phyloP scores from a whole-genome alignment of 208 protist genomes.

The Leishmania mexicana region DNA sequence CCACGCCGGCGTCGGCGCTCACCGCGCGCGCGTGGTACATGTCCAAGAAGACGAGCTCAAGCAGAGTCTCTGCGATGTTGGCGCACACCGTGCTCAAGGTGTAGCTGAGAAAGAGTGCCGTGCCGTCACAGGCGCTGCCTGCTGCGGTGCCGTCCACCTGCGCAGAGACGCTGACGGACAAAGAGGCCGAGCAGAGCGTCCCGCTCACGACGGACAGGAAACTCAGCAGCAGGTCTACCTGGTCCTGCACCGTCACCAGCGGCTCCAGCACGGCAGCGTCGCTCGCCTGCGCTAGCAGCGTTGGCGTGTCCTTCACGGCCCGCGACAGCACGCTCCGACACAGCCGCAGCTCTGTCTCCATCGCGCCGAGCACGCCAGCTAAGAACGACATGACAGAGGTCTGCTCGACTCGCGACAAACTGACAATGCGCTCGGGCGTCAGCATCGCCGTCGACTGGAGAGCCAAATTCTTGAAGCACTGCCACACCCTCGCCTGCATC shows the following conservation, averaged over 20 bases:
- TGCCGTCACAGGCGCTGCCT: background rate
- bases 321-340: slow-evolving; percentile 27
- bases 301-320: slow-evolving; percentile 22
- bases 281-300: slow-evolving; percentile 27
- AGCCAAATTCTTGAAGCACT: slow-evolving; percentile 18
- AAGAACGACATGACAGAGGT: slow-evolving; percentile 30
- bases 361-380: slow-evolving; percentile 27
- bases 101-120: slow-evolving; percentile 2
- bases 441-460: slow-evolving; percentile 34
- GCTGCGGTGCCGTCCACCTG: background rate
- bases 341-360: slow-evolving; percentile 26
- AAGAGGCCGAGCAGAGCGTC: slow-evolving; percentile 25
- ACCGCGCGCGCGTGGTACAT: slow-evolving; percentile 23
- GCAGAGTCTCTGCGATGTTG: slow-evolving; percentile 21
- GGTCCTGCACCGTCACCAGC: slow-evolving; percentile 33
- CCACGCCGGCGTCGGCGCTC: slow-evolving; percentile 8
- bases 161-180: background rate
- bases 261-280: slow-evolving; percentile 34
- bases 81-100: slow-evolving; percentile 25
- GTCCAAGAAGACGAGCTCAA: slow-evolving; percentile 31
- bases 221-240: slow-evolving; percentile 39
- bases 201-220: slow-evolving; percentile 25
- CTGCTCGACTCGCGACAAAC: slow-evolving; percentile 33
- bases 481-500: slow-evolving; percentile 33
- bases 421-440: slow-evolving; percentile 3